Percentiles rank a stretch among this genome's conserved stretches.
phyloP scores from a whole-genome alignment of 2,329 filamentous ascomycete genomes.

The Cercospora sp. region DNA sequence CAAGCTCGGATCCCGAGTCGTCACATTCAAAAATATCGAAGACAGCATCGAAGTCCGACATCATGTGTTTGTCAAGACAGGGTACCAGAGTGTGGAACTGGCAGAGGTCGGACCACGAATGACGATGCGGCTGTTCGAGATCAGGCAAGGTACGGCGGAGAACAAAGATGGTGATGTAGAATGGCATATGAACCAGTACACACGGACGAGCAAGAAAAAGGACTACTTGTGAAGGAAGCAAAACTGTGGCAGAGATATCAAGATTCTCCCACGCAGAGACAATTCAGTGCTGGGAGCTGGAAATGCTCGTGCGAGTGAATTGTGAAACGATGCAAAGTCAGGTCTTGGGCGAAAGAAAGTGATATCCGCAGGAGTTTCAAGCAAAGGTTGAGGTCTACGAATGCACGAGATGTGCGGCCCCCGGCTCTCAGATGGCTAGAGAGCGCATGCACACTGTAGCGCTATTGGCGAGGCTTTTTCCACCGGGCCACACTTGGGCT shows the following conservation, averaged over 20 bases:
- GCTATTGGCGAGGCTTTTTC: neutral
- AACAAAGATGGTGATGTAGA: constrained; percentile 95
- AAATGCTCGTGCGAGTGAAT: neutral
- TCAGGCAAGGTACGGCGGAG: constrained; percentile 84
- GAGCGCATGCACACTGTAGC: neutral
- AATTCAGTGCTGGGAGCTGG: neutral
- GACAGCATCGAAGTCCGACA: constrained; percentile 85
- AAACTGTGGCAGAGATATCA: neutral
- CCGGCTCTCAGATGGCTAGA: neutral
- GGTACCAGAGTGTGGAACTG: constrained; percentile 83
- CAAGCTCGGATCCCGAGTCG: constrained; percentile 83
- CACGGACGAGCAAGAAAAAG: constrained; percentile 90
- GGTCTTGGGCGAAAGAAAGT: too few relatives aligned
- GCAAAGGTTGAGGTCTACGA: neutral
- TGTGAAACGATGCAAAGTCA: too few relatives aligned
- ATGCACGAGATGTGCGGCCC: neutral
- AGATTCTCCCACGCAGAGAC: neutral
- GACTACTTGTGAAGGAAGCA: constrained; percentile 69
- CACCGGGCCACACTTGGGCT: neutral
- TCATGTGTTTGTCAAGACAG: constrained; percentile 90
- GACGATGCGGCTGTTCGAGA: constrained; percentile 97
- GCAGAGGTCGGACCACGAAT: constrained; percentile 90
- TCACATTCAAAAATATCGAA: constrained; percentile 92
- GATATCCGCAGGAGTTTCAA: neutral
- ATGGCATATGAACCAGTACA: constrained; percentile 96